phyloP scores from a whole-genome alignment of 495 filamentous ascomycete species.

The Hypoxylon trugodes region DNA sequence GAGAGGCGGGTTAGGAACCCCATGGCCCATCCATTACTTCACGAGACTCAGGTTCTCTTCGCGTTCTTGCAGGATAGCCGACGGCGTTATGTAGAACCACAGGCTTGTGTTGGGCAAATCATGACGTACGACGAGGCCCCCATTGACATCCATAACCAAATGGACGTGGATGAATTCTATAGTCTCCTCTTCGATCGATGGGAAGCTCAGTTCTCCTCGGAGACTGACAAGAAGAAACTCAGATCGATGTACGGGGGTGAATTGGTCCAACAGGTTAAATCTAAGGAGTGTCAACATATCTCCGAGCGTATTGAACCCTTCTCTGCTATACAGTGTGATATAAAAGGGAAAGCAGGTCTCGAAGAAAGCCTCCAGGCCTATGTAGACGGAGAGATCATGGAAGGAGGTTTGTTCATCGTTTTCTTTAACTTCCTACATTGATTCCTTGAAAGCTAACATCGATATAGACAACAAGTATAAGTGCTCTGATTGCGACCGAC shows the following conservation, averaged over 20 bases:
- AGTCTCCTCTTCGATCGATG: conserved; percentile 90
- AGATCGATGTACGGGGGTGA: conserved; percentile 90
- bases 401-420: conserved; percentile 70
- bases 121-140: conserved; percentile 81
- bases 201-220: conserved; percentile 79
- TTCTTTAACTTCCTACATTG: conserved; percentile 8
- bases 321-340: conserved; percentile 95
- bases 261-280: conserved; percentile 92
- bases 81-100: conserved; percentile 74
- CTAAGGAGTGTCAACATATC: conserved; percentile 92
- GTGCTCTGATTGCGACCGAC: conserved; percentile 87
- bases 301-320: conserved; percentile 91
- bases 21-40: conserved; percentile 71
- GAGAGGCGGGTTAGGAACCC: conserved; percentile 59
- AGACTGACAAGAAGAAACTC: conserved; percentile 76
- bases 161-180: conserved; percentile 99
- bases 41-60: conserved; percentile 83
- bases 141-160: conserved; percentile 90
- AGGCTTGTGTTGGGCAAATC: conserved; percentile 75
- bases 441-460: conserved; percentile 37
- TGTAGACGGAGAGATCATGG: conserved; percentile 96
- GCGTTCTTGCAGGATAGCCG: conserved; percentile 84
- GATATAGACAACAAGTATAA: conserved; percentile 91
- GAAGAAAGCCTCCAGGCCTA: conserved; percentile 91
- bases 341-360: conserved; percentile 87